These are phyloP conservation scores for Phaeomoniella chlamydospora DNA, from an alignment of 2,329 filamentous ascomycete species.

Conservation along the genomic window DNA sequence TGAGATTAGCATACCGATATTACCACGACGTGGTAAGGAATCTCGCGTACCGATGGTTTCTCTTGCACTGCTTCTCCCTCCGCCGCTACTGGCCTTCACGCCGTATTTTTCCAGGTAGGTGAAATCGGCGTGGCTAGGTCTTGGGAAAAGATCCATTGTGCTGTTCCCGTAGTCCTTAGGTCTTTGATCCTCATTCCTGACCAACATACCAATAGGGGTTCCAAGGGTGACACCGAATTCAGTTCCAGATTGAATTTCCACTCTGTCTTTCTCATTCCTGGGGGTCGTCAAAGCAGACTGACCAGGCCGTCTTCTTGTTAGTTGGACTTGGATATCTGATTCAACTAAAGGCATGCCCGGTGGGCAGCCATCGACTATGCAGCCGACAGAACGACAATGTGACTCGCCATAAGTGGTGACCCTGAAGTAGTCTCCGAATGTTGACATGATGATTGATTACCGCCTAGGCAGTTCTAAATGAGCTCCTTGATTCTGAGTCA, in stretches of 20 bases:
- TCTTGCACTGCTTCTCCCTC: slow-evolving; percentile 78
- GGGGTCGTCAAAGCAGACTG: slow-evolving; percentile 85
- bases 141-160: slow-evolving; percentile 84
- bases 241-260: slow-evolving; percentile 84
- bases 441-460: slow-evolving; percentile 1
- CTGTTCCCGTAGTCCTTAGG: slow-evolving; percentile 80
- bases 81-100: slow-evolving; percentile 78
- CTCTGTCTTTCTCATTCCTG: slow-evolving; percentile 78
- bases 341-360: slow-evolving; percentile 78
- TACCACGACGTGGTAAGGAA: too few relatives aligned
- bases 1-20: background rate
- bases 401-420: slow-evolving; percentile 54
- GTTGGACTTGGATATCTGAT: slow-evolving; percentile 81
- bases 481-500: too few relatives aligned
- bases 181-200: slow-evolving; percentile 84
- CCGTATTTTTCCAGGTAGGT: slow-evolving; percentile 97
- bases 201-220: slow-evolving; percentile 75
- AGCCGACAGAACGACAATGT: slow-evolving; percentile 84
- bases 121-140: slow-evolving; percentile 89
- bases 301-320: slow-evolving; percentile 78
- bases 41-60: slow-evolving; percentile 82
- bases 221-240: slow-evolving; percentile 83
- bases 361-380: slow-evolving; percentile 86
- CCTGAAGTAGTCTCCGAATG: slow-evolving; percentile 1
- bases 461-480: too few relatives aligned